Evolutionary conservation across 2,329 filamentous ascomycete genomes (phyloP).

Genomic region (Didymella keratinophila): DNA sequence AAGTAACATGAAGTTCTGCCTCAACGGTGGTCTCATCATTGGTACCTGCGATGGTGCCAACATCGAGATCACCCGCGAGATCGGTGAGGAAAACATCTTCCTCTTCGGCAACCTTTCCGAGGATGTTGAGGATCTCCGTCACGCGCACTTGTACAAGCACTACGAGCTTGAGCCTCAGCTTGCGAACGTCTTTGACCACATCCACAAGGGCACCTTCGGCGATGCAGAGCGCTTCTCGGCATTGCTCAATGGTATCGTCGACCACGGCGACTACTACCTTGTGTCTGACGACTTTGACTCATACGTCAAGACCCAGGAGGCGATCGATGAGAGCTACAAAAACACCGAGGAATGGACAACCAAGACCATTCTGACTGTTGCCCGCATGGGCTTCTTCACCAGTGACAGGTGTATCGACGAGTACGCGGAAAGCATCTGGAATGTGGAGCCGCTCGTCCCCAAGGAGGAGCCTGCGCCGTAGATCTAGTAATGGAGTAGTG

Average conservation of each 20-base stretch:
- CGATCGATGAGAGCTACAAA: slow-evolving; percentile 91
- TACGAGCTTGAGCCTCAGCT: slow-evolving; percentile 81
- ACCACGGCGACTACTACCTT: slow-evolving; percentile 97
- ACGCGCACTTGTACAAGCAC: slow-evolving; percentile 83
- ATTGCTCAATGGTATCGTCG: slow-evolving; percentile 82
- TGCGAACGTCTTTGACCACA: slow-evolving; percentile 80
- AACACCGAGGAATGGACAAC: slow-evolving; percentile 92
- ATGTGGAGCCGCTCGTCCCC: slow-evolving; percentile 78
- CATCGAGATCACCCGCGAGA: slow-evolving; percentile 96
- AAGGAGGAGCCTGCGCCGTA: slow-evolving; percentile 40
- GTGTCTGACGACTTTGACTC: slow-evolving; percentile 97
- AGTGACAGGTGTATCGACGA: slow-evolving; percentile 95
- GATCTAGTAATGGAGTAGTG: neutral
- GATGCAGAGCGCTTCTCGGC: slow-evolving; percentile 80
- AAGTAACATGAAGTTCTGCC: slow-evolving; percentile 99
- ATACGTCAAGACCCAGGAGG: slow-evolving; percentile 87
- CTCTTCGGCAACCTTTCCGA: slow-evolving; percentile 95
- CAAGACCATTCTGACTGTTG: slow-evolving; percentile 87
- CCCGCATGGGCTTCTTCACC: slow-evolving; percentile 97
- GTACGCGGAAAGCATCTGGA: slow-evolving; percentile 98
- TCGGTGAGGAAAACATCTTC: slow-evolving; percentile 97
- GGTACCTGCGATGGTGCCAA: slow-evolving; percentile 98
- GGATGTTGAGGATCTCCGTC: slow-evolving; percentile 94
- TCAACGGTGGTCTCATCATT: slow-evolving; percentile 97
- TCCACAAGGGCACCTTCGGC: slow-evolving; percentile 82